Conservation (phyloP, 2,329 filamentous ascomycete genomes). For the Hypomyces perniciosus region DNA sequence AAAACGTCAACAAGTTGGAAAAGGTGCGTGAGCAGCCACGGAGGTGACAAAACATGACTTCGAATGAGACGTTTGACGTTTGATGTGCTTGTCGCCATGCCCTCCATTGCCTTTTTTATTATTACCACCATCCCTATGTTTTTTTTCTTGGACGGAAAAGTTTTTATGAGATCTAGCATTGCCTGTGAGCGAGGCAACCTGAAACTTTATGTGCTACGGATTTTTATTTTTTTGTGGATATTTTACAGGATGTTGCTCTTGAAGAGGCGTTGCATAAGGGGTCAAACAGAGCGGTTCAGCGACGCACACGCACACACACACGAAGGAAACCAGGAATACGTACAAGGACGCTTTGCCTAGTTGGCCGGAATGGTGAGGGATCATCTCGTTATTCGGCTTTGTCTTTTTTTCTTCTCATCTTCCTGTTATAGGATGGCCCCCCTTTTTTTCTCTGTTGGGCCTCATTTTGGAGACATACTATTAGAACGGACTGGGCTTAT, state of each 20-base stretch:
- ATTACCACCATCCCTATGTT: neutral
- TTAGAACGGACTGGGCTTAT: too few relatives aligned
- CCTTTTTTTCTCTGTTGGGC: too few relatives aligned
- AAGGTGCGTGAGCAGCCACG: conserved; percentile 12
- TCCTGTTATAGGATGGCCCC: too few relatives aligned
- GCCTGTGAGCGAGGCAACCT: neutral
- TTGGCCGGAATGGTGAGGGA: too few relatives aligned
- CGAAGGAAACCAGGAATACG: too few relatives aligned
- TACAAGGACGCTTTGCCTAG: too few relatives aligned
- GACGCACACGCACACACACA: too few relatives aligned
- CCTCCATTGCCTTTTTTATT: neutral
- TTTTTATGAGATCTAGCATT: neutral
- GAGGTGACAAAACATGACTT: neutral
- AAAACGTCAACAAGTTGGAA: conserved; percentile 46
- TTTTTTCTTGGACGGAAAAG: conserved; percentile 1
- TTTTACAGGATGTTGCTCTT: neutral
- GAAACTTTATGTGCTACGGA: neutral
- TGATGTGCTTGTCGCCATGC: neutral
- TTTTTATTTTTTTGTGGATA: neutral
- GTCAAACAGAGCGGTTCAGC: neutral
- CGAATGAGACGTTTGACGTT: neutral
- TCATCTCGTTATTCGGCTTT: too few relatives aligned
- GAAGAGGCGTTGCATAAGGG: conserved; percentile 5
- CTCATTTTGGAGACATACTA: too few relatives aligned
- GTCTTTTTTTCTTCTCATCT: too few relatives aligned